A percentile compares a stretch with the other conserved stretches of the same genome.
phyloP scores from a whole-genome alignment of 306 rosid genomes.

The Rubus idaeus region DNA sequence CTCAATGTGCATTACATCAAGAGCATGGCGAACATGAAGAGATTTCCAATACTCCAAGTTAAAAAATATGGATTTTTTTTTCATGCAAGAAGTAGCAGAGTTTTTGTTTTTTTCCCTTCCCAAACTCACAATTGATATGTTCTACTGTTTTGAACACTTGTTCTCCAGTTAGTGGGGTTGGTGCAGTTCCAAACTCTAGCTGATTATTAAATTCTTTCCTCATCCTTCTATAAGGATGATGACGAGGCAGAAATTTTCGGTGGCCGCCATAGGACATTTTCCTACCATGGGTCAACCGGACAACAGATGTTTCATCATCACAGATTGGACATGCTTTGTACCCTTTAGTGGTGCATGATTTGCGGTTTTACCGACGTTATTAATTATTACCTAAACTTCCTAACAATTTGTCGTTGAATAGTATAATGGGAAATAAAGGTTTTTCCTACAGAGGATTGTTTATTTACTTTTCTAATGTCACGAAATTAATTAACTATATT shows the following conservation, averaged over 20 bases:
- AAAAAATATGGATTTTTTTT: background rate
- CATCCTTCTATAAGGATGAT: background rate
- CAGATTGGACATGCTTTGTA: background rate
- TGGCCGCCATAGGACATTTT: background rate
- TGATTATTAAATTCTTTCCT: background rate
- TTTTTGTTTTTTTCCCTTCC: background rate
- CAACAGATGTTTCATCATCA: background rate
- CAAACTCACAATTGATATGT: background rate
- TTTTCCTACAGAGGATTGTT: no score
- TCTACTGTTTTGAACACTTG: background rate
- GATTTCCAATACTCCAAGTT: no score
- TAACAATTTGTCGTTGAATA: no score
- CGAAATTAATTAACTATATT: no score
- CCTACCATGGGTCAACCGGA: background rate
- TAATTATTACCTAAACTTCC: no score
- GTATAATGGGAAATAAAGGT: no score
- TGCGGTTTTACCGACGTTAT: no score
- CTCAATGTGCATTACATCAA: background rate
- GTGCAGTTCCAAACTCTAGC: background rate
- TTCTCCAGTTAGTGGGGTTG: background rate
- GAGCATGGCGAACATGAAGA: no score
- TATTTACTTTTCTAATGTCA: no score
- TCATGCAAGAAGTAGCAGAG: background rate
- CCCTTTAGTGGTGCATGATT: background rate
- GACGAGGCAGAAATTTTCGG: background rate